phyloP scores from a whole-genome alignment of 2,329 filamentous ascomycete species.

The Metarhizium anisopliae region DNA sequence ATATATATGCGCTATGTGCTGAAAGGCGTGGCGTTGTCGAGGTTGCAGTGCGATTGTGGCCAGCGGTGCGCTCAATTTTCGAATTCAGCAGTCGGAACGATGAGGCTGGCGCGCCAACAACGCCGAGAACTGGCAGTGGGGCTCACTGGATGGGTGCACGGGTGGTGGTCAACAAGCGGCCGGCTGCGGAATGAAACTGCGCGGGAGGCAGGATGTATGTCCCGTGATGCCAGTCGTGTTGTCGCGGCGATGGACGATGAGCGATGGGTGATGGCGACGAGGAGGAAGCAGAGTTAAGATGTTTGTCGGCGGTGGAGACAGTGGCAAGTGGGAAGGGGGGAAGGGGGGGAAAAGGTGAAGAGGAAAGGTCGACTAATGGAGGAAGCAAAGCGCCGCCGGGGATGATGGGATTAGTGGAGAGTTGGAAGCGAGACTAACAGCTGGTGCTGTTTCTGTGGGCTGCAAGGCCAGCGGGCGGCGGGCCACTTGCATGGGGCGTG shows the following conservation, averaged over 20 bases:
- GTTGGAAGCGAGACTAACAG: constrained; percentile 10
- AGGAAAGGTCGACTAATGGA: constrained; percentile 15
- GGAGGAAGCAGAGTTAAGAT: constrained; percentile 9
- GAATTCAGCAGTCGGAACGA: background rate
- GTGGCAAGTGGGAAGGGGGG: constrained; percentile 11
- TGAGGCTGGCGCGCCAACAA: background rate
- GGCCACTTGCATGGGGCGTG: constrained; percentile 1
- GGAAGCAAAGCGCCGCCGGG: constrained; percentile 11
- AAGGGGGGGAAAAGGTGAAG: constrained; percentile 15
- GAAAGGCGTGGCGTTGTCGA: background rate
- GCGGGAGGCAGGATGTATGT: background rate
- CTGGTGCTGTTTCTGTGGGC: constrained; percentile 2
- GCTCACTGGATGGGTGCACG: background rate
- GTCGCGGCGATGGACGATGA: constrained; percentile 3
- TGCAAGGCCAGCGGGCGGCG: background rate
- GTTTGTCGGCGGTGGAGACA: constrained; percentile 16
- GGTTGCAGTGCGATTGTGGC: background rate
- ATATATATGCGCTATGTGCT: background rate
- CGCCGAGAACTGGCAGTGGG: background rate
- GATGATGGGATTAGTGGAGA: constrained; percentile 16
- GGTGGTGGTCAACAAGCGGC: background rate
- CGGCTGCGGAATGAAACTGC: background rate
- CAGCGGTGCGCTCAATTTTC: background rate
- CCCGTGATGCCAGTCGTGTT: background rate
- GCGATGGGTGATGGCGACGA: constrained; percentile 8